Evolutionary conservation across 208 protist species (phyloP), one percentile per base, ranked within the genome.

Genomic region (Ichthyophonus hoferi): DNA sequence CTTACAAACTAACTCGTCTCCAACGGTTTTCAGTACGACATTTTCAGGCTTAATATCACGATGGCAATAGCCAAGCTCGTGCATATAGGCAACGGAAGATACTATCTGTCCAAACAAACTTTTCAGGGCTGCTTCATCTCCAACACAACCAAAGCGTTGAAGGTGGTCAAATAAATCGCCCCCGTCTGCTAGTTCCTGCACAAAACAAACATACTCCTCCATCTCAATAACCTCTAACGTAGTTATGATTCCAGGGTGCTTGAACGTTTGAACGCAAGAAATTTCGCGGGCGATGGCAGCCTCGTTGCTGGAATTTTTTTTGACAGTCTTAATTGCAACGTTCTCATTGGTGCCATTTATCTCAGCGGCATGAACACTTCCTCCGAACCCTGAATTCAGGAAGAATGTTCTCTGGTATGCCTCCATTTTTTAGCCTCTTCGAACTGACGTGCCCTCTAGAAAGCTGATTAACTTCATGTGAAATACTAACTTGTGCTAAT

Each of bases 11-110:
- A 67, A n/a, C 14, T 24, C 50, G 24, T 67, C 50, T 67, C 14
- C 50, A 7, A n/a, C 14, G 14, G 7, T 7, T 7, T 24, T 67
- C 7, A 67, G 50, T 7, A 67, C 50, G 50, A 67, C 50, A 81
- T 81, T 81, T 81, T 14, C 12, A 39, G 77, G 77, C 34, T 81
- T 81, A 17, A 81, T 81, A 81, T 81, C 77, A 12, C 77, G 12
- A 31, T 81, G 77, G 77, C 77, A 81, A 14, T 34, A 38, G 12
- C 34, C 77, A 7, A 40, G 77, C 33, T n/a, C 24, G 35, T 81
- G 77, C 77, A 81, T 81, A 17, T 38, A 38, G 24, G 33, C 77
- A 14, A 81, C 33, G 33, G 77, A 2, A 3, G 24, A 40, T 31
- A 81, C 77, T 34, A 81, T 39, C 35, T 81, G 77, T n/a, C 2